Base-by-base conservation (phyloP, 2,329 filamentous ascomycete genomes). In the Tolypocladium guangdongense region DNA sequence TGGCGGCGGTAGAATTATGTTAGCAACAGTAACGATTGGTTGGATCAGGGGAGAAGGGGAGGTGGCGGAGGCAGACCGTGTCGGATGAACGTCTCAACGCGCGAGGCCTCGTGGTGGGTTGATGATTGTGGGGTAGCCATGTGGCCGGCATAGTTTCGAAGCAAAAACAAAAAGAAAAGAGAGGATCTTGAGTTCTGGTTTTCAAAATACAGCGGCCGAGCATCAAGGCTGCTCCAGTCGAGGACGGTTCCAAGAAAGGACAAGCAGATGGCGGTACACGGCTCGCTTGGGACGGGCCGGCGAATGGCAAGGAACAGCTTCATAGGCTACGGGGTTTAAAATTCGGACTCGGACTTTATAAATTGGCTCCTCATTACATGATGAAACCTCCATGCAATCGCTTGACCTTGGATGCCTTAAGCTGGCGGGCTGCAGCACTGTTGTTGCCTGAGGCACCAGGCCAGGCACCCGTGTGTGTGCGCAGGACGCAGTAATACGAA, bases 71-170 rank as follows among this genome's bases (percentile, higher is more conserved):
- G 33, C 33, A 18, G 16, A 27, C 47, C 27, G 32, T 30, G 49
- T 50, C 49, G 36, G n/a, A 41, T 43, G 27, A 24, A 38, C 33
- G 49, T 39, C 37, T 36, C 47, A n/a, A 49, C 35, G 14, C 18
- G 35, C 35, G 49, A 43, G 45, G 49, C 18, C 24, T 43, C 14
- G 12, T 46, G 43, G 14, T 33, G 51, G 43, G n/a, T 45, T 47
- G 35, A 55, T 50, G 49, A 43, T 45, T 22, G 35, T 50, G 51
- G 46, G 45, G 39, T 52, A 52, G 51, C 52, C 38, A 51, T 55
- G 51, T 53, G 52, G 51, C 36, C 27, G 54, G 41, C 33, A 30
- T 55, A 55, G 49, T 51, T 51, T 52, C 43, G 54, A 49, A 48
- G 48, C 47, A 50, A 55, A 45, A 49, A 22, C 48, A 52, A 53